Evolutionary conservation across 1,284 basidiomycete genomes (phyloP).

Genomic region (Clitocybe nebularis): DNA sequence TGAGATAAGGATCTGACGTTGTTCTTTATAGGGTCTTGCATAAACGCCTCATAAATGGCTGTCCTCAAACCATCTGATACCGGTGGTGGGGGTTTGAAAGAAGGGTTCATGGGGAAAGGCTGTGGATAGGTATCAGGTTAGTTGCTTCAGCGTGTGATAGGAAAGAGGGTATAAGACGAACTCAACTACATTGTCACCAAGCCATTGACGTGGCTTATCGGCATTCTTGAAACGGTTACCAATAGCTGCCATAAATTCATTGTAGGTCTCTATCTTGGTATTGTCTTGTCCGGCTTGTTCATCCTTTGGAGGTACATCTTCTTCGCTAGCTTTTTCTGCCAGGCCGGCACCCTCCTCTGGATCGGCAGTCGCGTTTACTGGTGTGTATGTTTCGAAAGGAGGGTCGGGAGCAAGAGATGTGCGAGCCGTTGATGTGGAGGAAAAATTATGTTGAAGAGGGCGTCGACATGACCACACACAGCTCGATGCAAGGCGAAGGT

Average conservation of each 20-base stretch:
- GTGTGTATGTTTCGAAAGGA: constrained; percentile 18
- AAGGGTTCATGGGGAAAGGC: constrained; percentile 81
- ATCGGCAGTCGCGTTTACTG: too few species aligned
- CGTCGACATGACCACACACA: constrained; percentile 24
- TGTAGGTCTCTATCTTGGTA: too few species aligned
- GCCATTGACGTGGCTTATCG: constrained; percentile 49
- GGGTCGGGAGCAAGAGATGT: constrained; percentile 24
- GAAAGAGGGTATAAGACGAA: constrained; percentile 22
- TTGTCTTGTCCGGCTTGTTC: too few species aligned
- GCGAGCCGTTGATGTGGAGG: constrained; percentile 21
- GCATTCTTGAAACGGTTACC: constrained; percentile 36
- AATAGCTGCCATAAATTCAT: constrained; percentile 32
- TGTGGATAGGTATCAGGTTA: constrained; percentile 22
- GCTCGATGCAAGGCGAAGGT: constrained; percentile 24
- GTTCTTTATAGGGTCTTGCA: constrained; percentile 52
- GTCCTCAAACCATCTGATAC: constrained; percentile 58
- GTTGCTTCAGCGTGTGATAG: constrained; percentile 8
- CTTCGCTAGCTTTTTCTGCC: too few species aligned
- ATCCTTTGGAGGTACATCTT: too few species aligned
- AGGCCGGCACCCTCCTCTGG: too few species aligned
- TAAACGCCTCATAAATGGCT: constrained; percentile 53
- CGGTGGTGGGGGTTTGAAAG: constrained; percentile 75
- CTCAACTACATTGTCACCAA: constrained; percentile 54
- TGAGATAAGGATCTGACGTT: constrained; percentile 59
- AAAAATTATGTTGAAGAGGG: constrained; percentile 22